Evolutionary conservation across 2,329 filamentous ascomycete species (phyloP).

Genomic region (Lecanosticta acicola): DNA sequence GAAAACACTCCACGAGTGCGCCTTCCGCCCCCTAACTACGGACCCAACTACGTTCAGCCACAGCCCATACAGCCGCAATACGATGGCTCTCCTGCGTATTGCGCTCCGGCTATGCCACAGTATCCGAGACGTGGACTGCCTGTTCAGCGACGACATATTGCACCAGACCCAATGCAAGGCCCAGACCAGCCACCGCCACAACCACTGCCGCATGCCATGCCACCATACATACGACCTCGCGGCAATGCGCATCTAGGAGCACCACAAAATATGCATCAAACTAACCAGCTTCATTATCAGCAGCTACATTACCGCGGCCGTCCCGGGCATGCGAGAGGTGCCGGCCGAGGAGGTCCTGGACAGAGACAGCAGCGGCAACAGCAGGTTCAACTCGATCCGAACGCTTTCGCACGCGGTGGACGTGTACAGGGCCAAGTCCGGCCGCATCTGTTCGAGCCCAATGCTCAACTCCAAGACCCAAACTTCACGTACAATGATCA

Average conservation of each 20-base stretch:
- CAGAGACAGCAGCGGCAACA: slow-evolving; percentile 18
- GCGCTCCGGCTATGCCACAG: not conserved
- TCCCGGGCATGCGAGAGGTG: not conserved
- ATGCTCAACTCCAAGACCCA: slow-evolving; percentile 11
- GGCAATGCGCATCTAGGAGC: no score
- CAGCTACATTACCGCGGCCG: not conserved
- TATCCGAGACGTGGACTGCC: not conserved
- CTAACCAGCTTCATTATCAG: not conserved
- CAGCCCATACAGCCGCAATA: not conserved
- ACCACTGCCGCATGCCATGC: no score
- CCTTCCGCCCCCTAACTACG: not conserved
- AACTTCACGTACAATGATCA: slow-evolving; percentile 10
- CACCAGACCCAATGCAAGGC: not conserved
- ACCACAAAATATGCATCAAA: no score
- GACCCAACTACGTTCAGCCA: not conserved
- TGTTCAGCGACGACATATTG: no score
- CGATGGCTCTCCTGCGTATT: not conserved
- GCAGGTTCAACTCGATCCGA: slow-evolving; percentile 27
- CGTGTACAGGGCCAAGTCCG: slow-evolving; percentile 16
- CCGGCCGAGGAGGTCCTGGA: slow-evolving; percentile 2
- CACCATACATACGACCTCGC: no score
- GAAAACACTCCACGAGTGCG: not conserved
- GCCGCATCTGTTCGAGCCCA: slow-evolving; percentile 27
- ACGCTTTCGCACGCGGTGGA: slow-evolving; percentile 28
- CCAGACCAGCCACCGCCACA: not conserved